Evolutionary conservation across 306 rosid species (phyloP), one percentile per base, ranked within the genome.

Genomic region (Citrullus colocynthis): DNA sequence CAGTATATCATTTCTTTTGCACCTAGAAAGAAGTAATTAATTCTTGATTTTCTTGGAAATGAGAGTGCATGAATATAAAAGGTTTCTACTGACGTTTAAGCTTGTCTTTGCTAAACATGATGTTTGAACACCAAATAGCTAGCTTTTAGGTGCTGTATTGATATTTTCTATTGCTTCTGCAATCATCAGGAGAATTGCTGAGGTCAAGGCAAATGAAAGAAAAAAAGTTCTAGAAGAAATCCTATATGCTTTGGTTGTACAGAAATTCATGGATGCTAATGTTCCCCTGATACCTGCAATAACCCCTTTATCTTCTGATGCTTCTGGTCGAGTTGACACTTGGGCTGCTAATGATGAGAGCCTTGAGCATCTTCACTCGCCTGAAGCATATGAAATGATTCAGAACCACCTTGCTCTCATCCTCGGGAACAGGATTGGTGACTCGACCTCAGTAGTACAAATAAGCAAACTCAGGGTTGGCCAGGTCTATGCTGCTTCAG

Each of bases 401-500:
- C 91, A 88, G 82, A 93, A 85, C 77, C 98, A 93, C 72, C 77
- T 93, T 78, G 78, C 94, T 85, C 86, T 93, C 75, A 88, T 93
- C 80, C 82, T 93, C 41, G 97, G 97, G 51, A 88, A 81, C 75
- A 87, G 93, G 30, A 4, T 79, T 8, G 88, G 83, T 20, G 98
- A 93, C 83, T 83, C 86, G 21, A n/a, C 85, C 41, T 85, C 97
- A 34, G 89, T 91, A 20, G 96, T 96, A 39, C 91, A 90, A 81
- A 90, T 90, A 71, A 90, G 97, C 87, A 90, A 90, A 81, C 88
- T 93, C 58, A 87, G 92, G 81, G 93, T 85, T 16, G 97, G 98
- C 51, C 97, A 93, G 83, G 98, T 91, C 83, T 93, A 93, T 83
- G 98, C 98, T 0, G 98, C 98, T 6, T 93, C 97, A 28, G 87